Evolutionary conservation across 2,329 filamentous ascomycete genomes (phyloP), one percentile per base, ranked within the genome.

Genomic region (Drechslerella dactyloides): DNA sequence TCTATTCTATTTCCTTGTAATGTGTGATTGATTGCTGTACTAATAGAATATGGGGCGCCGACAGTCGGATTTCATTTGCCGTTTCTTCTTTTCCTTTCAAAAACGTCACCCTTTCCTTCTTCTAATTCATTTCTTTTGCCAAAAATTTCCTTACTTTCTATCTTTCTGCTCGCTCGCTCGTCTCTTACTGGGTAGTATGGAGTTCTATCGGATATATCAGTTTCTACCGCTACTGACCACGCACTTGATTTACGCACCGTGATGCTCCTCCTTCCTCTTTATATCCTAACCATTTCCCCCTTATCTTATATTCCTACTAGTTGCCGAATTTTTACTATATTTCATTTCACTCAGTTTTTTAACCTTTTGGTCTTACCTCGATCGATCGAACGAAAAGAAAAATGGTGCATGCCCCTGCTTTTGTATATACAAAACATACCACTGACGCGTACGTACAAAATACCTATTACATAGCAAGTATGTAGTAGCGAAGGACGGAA

Each of bases 41-140:
- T 66, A 64, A 68, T 73, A 73, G 63, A 73, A 63, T 68, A 73
- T 59, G 68, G 65, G 68, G 68, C 60, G 68, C 60, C 64, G 55
- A 57, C 60, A 30, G 53, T 48, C 63, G 53, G 55, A 65, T 42
- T 44, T 33, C 42, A 42, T n/a, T 52, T 52, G 33, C 44, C 40
- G 50, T 62, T 35, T 55, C 50, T 58, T 35, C 30, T 46, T 44
- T 19, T 59, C 35, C 42, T 40, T 53, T 21, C 15, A n/a, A 15
- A 35, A 13, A 15, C n/a, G 44, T 2, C 4, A 40, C 27, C 44
- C 11, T 63, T 42, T 52, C 42, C 42, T 57, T 57, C n/a, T 50
- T n/a, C 35, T 11, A 15, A 21, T 19, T 42, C 21, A 21, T 19
- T 50, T 57, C 27, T 60, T 17, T 24, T 59, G 59, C 52, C 51